Evolutionary conservation across 2,329 filamentous ascomycete genomes (phyloP), one percentile per base, ranked within the genome.

Genomic region (Ilyonectria robusta): DNA sequence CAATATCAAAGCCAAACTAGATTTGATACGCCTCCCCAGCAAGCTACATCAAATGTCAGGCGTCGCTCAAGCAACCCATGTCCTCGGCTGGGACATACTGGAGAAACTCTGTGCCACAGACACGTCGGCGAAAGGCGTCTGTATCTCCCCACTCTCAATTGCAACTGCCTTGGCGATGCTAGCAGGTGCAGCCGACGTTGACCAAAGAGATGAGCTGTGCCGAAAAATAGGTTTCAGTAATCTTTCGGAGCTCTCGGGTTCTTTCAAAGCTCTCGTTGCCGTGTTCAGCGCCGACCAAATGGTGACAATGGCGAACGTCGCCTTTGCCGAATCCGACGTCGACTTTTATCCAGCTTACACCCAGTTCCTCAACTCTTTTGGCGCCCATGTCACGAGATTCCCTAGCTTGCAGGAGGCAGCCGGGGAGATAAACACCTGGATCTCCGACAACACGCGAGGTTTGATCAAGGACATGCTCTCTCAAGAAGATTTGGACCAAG

Each of bases 321-420:
- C 48, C 29, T 35, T 51, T 51, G 17, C 48, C 8, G 48, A 51
- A 9, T 13, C 7, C 48, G 48, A 51, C 29, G 48, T 51, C 29
- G 29, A 51, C 15, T 51, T 51, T 33, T 11, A n/a, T 21, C 29
- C 48, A 2, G 48, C 48, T 10, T 51, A 51, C 29, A 35, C n/a
- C 48, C 48, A 35, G 48, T 51, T 51, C 48, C 48, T 51, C 48
- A 11, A 51, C n/a, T 51, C 48, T 11, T 51, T 51, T 11, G 48
- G 48, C n/a, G 48, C 9, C 3, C 29, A 21, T 21, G 9, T 10
- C 17, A 13, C 6, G 17, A 51, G 21, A 13, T 51, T 51, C 29
- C 29, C 48, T 29, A 51, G 48, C 29, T 51, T 51, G 48, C 17
- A 51, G 9, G 17, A 51, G n/a, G 29, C 48, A 2, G 26, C 29